Evolutionary conservation across 495 filamentous ascomycete species (phyloP).

Genomic region (Trichocladium uniseriatum): DNA sequence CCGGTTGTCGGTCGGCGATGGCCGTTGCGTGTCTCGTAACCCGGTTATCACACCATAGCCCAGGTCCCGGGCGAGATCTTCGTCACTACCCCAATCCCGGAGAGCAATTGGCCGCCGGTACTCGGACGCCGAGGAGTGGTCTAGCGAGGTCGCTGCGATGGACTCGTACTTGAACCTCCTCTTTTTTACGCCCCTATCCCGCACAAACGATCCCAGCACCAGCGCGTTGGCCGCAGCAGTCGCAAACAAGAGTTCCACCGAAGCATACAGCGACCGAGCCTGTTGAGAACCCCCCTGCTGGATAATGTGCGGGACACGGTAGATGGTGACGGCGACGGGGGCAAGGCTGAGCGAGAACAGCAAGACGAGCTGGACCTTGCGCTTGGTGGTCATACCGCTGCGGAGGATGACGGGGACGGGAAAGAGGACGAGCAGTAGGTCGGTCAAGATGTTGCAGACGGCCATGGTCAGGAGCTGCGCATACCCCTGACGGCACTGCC

Average conservation of each 20-base stretch:
- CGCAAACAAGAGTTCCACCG: conserved; percentile 67
- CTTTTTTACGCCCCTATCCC: conserved; percentile 71
- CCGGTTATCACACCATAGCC: conserved; percentile 58
- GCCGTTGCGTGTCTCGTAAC: conserved; percentile 33
- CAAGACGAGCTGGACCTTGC: conserved; percentile 55
- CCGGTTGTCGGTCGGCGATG: conserved; percentile 12
- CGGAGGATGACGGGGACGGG: conserved; percentile 78
- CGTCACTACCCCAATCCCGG: conserved; percentile 71
- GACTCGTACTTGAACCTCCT: conserved; percentile 57
- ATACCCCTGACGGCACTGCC: conserved; percentile 72
- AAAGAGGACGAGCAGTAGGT: conserved; percentile 76
- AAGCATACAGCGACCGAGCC: conserved; percentile 66
- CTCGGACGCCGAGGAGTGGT: conserved; percentile 35
- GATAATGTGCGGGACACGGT: conserved; percentile 66
- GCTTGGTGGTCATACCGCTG: conserved; percentile 57
- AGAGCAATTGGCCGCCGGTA: conserved; percentile 41
- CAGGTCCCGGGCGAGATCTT: conserved; percentile 63
- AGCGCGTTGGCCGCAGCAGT: conserved; percentile 68
- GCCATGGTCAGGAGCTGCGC: conserved; percentile 84
- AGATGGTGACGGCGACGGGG: conserved; percentile 65
- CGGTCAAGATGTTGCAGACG: conserved; percentile 74
- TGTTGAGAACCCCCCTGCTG: conserved; percentile 53
- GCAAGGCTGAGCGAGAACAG: conserved; percentile 76
- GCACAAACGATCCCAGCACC: conserved; percentile 72
- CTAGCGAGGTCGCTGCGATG: conserved; percentile 33